Conservation (phyloP, 306 rosid genomes). For the peach (Prunus persica) region Prunus_persica_NCBIv2 NC_034011.1:21690001-21690500, state of each 20-base stretch:
- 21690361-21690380: not conserved
- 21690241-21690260: too few species aligned
- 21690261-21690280: too few species aligned
- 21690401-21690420: not conserved
- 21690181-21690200: not conserved
- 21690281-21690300: too few species aligned
- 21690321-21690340: not conserved
- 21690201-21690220: not conserved
- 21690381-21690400: not conserved
- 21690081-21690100: conserved; percentile 13
- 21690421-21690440: not conserved
- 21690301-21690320: not conserved
- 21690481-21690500: too few species aligned
- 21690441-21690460: not conserved
- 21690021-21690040: conserved; percentile 53
- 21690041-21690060: conserved; percentile 37
- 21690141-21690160: conserved; percentile 12
- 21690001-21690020: conserved; percentile 17
- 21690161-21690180: not conserved
- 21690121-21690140: not conserved
- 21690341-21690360: not conserved
- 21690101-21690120: conserved; percentile 24
- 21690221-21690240: not conserved
- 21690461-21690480: not conserved
- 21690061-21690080: conserved; percentile 39